Conservation (phyloP, 1,284 basidiomycete species). For the Apiotrichum sp. region DNA sequence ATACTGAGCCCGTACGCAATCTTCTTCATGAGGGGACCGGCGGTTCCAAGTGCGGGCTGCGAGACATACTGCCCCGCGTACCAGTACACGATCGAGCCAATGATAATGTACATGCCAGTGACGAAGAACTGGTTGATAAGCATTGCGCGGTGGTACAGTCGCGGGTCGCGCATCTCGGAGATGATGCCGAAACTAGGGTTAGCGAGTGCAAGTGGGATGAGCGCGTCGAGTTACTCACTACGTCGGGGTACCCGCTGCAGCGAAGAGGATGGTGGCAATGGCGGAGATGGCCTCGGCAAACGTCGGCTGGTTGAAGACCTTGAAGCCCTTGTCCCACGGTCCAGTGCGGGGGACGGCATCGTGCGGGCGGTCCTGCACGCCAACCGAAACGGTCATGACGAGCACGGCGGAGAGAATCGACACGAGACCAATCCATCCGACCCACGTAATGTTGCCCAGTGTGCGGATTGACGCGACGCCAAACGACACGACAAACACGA, state of each 20-base stretch:
- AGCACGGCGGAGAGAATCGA: constrained; percentile 37
- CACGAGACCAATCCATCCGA: constrained; percentile 40
- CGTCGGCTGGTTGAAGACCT: constrained; percentile 20
- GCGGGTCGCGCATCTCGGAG: constrained; percentile 32
- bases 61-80: constrained; percentile 43
- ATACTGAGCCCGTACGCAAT: constrained; percentile 45
- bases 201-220: too few species aligned
- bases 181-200: constrained; percentile 15
- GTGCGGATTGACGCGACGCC: constrained; percentile 37
- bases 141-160: constrained; percentile 28
- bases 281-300: constrained; percentile 42
- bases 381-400: constrained; percentile 43
- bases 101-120: constrained; percentile 34
- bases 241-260: constrained; percentile 29
- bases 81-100: constrained; percentile 21
- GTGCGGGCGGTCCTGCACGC: constrained; percentile 38
- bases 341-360: constrained; percentile 19
- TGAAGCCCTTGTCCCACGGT: constrained; percentile 31
- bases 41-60: constrained; percentile 40
- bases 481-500: constrained; percentile 32
- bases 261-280: constrained; percentile 38
- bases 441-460: constrained; percentile 40
- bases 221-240: constrained; percentile 4
- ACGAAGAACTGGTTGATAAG: constrained; percentile 32
- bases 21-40: constrained; percentile 43